Percentiles rank a stretch among this genome's conserved stretches.
Conservation (phyloP, 164 flowering plant genomes). For the Hamamelis virginiana region DNA sequence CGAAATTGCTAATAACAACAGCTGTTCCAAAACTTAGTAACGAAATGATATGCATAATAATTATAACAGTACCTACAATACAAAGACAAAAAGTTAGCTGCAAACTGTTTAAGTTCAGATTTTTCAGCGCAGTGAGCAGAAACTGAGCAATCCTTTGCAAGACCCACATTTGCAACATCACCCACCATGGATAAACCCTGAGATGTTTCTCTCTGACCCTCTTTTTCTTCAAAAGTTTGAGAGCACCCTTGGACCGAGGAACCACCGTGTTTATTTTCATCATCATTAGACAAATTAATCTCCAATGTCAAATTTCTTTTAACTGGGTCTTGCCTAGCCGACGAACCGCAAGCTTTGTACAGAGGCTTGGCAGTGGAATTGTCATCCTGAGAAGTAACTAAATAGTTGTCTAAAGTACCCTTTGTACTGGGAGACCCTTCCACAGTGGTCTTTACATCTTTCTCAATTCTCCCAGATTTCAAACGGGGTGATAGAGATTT, state of each 20-base stretch:
- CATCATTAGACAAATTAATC: slow-evolving; percentile 22
- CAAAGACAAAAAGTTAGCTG: slow-evolving; percentile 63
- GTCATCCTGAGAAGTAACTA: slow-evolving; percentile 47
- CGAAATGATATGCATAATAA: not conserved
- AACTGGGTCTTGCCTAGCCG: slow-evolving; percentile 23
- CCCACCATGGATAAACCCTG: slow-evolving; percentile 9
- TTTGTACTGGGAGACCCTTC: slow-evolving; percentile 71
- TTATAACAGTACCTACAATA: slow-evolving; percentile 62
- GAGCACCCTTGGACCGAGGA: slow-evolving; percentile 10
- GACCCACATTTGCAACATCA: slow-evolving; percentile 14
- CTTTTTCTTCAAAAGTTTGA: slow-evolving; percentile 14
- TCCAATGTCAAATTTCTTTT: slow-evolving; percentile 56
- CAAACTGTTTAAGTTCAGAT: slow-evolving; percentile 58
- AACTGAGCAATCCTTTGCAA: slow-evolving; percentile 13
- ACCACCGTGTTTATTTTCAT: slow-evolving; percentile 14
- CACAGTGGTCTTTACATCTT: slow-evolving; percentile 24
- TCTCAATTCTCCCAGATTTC: slow-evolving; percentile 41
- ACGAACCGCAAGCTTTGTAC: slow-evolving; percentile 10
- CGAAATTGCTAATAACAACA: not conserved
- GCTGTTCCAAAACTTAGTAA: not conserved
- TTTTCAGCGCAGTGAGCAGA: slow-evolving; percentile 24
- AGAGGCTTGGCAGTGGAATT: slow-evolving; percentile 5
- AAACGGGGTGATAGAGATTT: slow-evolving; percentile 46
- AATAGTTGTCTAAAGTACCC: slow-evolving; percentile 56
- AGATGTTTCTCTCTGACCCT: slow-evolving; percentile 13